Conservation (phyloP, 148 eudicot genomes). For the Selenicereus undatus region DNA sequence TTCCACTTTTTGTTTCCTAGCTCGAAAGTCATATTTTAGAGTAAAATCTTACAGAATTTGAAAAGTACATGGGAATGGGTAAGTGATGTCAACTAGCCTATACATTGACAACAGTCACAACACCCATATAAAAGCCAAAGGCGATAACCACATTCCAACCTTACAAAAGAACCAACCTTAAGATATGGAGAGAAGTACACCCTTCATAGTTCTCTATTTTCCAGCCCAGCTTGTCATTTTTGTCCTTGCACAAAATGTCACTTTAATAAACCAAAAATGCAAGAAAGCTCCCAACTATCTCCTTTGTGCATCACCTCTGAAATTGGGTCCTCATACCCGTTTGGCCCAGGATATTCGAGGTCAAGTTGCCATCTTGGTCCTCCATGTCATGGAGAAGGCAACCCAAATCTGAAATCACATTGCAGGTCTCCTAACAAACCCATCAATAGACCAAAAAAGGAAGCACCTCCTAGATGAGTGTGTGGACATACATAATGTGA, state of each 20-base stretch:
- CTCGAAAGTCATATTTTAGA: background rate
- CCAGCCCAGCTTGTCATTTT: background rate
- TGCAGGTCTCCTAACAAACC: background rate
- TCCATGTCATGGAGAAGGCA: no score
- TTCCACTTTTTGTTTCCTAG: background rate
- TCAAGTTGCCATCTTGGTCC: no score
- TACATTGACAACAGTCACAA: background rate
- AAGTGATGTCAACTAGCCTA: no score
- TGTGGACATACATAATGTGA: background rate
- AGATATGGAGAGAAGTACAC: background rate
- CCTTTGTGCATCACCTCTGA: no score
- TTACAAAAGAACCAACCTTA: background rate
- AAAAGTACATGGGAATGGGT: no score
- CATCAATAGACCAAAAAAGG: background rate
- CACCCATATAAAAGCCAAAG: background rate
- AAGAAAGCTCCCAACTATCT: no score
- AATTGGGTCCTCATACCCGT: no score
- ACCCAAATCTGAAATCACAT: no score
- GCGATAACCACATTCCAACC: background rate
- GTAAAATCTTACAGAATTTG: background rate
- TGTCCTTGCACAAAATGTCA: no score
- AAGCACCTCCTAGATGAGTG: constrained; percentile 1
- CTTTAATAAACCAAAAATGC: no score
- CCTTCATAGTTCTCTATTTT: background rate
- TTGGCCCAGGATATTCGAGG: no score